These are phyloP conservation scores for Exophiala lecanii-corni DNA, from an alignment of 2,329 filamentous ascomycete genomes.

Conservation along the genomic window DNA sequence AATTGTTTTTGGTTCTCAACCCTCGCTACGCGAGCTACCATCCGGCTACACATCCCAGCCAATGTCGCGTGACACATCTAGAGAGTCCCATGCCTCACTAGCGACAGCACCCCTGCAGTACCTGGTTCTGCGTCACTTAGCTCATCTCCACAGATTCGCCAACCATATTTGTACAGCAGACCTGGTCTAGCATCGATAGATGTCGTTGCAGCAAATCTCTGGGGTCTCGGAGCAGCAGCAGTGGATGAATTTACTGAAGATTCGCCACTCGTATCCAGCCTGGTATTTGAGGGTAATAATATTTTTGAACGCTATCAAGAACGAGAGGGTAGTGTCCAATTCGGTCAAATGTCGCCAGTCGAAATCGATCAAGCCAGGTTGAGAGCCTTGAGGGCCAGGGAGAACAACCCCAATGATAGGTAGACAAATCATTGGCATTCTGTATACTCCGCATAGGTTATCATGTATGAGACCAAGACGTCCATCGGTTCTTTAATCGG, in stretches of 20 bases:
- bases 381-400: constrained; percentile 8
- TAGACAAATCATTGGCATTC: too few relatives aligned
- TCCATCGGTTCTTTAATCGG: too few relatives aligned
- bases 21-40: constrained; percentile 12
- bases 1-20: constrained; percentile 7
- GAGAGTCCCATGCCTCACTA: constrained; percentile 27
- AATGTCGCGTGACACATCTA: constrained; percentile 29
- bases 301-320: constrained; percentile 11
- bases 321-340: constrained; percentile 9
- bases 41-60: constrained; percentile 29
- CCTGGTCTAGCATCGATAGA: constrained; percentile 14
- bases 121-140: constrained; percentile 11
- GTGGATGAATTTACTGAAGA: not conserved
- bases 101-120: constrained; percentile 24
- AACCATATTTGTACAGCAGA: constrained; percentile 16
- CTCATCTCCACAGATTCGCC: constrained; percentile 15
- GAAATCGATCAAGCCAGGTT: constrained; percentile 15
- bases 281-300: not conserved
- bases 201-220: constrained; percentile 10
- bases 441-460: too few relatives aligned
- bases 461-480: too few relatives aligned
- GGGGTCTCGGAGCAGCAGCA: constrained; percentile 2
- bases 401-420: not conserved
- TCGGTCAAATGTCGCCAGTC: constrained; percentile 18
- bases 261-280: not conserved